These are phyloP conservation scores for Euptelea pleiosperma DNA, from an alignment of 164 flowering plant genomes.

Conservation along the genomic window DNA sequence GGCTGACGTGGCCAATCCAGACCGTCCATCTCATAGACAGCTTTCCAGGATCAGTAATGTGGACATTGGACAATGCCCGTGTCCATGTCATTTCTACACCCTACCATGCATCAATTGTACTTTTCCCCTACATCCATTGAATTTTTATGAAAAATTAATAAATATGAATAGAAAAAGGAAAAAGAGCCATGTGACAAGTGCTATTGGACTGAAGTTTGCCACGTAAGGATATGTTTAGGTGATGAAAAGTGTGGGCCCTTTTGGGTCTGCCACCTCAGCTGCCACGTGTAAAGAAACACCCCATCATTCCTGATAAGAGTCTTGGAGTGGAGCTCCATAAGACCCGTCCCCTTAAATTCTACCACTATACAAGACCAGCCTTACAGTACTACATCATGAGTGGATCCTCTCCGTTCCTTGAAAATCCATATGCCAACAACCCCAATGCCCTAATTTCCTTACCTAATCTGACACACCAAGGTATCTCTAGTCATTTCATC, in stretches of 20 bases:
- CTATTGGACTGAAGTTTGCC: no score
- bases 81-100: no score
- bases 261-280: conserved; percentile 1
- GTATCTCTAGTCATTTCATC: conserved; percentile 32
- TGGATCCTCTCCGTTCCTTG: conserved; percentile 13
- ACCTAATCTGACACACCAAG: conserved; percentile 18
- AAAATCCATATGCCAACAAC: conserved; percentile 12
- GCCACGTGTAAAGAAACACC: not conserved
- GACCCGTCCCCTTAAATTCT: conserved; percentile 12
- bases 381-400: conserved; percentile 22
- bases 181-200: no score
- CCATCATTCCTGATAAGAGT: not conserved
- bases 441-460: conserved; percentile 5
- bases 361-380: conserved; percentile 33
- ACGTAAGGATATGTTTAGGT: no score
- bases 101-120: no score
- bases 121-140: no score
- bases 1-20: not conserved
- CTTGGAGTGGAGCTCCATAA: conserved; percentile 7
- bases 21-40: not conserved
- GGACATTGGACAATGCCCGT: no score
- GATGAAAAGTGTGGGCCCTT: no score
- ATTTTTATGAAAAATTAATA: no score
- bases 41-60: no score
- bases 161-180: no score